These are phyloP conservation scores for Populus alba DNA, from an alignment of 345 rosid genomes.

Conservation along the genomic window DNA sequence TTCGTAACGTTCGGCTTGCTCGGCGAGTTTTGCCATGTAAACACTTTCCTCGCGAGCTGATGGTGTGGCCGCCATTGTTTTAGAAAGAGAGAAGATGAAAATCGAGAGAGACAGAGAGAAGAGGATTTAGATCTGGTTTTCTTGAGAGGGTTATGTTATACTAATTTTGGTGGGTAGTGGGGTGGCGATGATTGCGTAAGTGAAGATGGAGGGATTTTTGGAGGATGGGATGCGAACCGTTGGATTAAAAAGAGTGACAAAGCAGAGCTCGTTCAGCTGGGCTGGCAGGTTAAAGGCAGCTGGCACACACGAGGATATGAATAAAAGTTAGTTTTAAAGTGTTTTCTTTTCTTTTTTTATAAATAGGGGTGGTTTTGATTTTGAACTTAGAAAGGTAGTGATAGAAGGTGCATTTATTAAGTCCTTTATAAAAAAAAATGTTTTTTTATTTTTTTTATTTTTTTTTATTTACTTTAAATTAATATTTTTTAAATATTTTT, in stretches of 20 bases:
- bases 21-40: slow-evolving; percentile 93
- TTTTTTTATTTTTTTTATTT: too few species aligned
- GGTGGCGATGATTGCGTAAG: slow-evolving; percentile 54
- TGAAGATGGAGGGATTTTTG: slow-evolving; percentile 25
- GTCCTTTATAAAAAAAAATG: too few species aligned
- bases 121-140: slow-evolving; percentile 11
- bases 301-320: slow-evolving; percentile 33
- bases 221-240: slow-evolving; percentile 44
- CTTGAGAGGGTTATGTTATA: background rate
- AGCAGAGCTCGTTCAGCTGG: slow-evolving; percentile 3
- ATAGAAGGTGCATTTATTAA: too few species aligned
- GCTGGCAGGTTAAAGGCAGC: background rate
- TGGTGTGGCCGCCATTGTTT: slow-evolving; percentile 39
- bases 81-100: background rate
- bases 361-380: slow-evolving; percentile 3
- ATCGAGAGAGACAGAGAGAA: slow-evolving; percentile 3
- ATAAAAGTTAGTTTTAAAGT: background rate
- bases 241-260: slow-evolving; percentile 31
- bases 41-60: slow-evolving; percentile 72
- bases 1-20: slow-evolving; percentile 93
- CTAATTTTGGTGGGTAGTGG: slow-evolving; percentile 20
- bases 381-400: background rate
- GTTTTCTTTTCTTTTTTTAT: background rate
- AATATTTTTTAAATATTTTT: too few species aligned
- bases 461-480: too few species aligned